Evolutionary conservation across 345 rosid genomes (phyloP), one percentile per base, ranked within the genome.

Genomic region (Syzygium aromaticum): DNA sequence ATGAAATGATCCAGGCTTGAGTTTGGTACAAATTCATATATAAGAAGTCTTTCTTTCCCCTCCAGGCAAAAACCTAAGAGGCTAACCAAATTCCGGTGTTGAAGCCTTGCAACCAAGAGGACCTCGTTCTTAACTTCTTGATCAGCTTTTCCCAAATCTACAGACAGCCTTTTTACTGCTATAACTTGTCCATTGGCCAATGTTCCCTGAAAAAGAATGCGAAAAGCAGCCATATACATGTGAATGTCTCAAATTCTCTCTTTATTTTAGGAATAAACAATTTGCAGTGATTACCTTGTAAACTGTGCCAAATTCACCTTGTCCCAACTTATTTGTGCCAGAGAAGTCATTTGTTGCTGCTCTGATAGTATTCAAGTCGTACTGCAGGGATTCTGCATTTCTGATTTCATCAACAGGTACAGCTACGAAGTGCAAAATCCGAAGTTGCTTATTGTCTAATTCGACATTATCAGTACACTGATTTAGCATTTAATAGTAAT

Each of bases 321-420:
- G 87, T 22, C 89, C 89, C 27, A 88, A 64, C 49, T 88, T 88
- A 59, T 88, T 88, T 21, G 25, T n/a, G 8, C 85, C 80, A 6
- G 91, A 88, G 84, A 91, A 91, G 33, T 87, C 67, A 11, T 86
- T 52, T 14, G 93, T 90, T 38, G 93, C 93, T 43, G 14, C 63
- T 86, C 67, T 73, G 51, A 91, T 87, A 5, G 84, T 87, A 7
- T 43, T 54, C 7, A 90, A 85, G 88, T 88, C 89, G 19, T 38
- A 38, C 28, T 59, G 64, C 28, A 59, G 28, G 64, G 64, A 59
- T 27, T 59, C 28, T 25, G 64, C 64, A 59, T 25, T 59, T 11
- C 0, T 10, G 64, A 59, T 59, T 59, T 59, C 64, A 25, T 59
- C 64, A 25, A 59, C 64, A 11, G 15, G 64, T 59, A 11, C 64